A percentile compares a stretch with the other conserved stretches of the same genome.
These are phyloP conservation scores for Aegle marmelos DNA, from an alignment of 345 rosid species.

Conservation along the genomic window DNA sequence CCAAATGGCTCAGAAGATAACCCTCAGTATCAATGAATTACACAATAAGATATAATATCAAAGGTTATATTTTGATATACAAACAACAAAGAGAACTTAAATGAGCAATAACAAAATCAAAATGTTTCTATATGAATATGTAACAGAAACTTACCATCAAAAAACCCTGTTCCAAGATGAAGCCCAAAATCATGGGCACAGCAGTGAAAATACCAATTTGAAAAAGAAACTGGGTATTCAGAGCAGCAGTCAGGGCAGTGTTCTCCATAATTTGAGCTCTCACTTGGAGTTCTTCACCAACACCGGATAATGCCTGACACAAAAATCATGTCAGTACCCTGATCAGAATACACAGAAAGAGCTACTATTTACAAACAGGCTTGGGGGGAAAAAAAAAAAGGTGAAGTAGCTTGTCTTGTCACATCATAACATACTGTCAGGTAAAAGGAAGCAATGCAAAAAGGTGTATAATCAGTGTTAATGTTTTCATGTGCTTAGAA, in stretches of 20 bases:
- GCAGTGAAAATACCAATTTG: slow-evolving; percentile 96
- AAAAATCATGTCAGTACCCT: slow-evolving; percentile 1
- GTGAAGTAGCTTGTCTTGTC: neutral
- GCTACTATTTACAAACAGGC: neutral
- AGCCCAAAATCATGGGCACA: slow-evolving; percentile 92
- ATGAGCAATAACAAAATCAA: neutral
- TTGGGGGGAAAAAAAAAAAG: neutral
- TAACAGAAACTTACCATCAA: slow-evolving; percentile 39
- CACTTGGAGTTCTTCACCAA: slow-evolving; percentile 60
- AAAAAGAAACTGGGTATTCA: slow-evolving; percentile 92
- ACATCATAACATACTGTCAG: neutral
- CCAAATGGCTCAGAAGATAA: neutral
- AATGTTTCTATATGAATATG: neutral
- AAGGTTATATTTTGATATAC: neutral
- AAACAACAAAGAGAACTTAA: slow-evolving; percentile 3
- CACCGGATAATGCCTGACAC: slow-evolving; percentile 88
- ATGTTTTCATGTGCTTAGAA: neutral
- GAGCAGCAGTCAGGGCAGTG: slow-evolving; percentile 72
- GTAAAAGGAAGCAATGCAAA: neutral
- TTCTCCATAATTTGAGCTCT: slow-evolving; percentile 61
- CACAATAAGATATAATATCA: neutral
- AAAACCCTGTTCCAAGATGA: slow-evolving; percentile 67
- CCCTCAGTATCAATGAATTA: neutral
- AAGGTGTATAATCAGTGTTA: neutral
- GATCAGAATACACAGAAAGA: neutral